A percentile compares a stretch with the other conserved stretches of the same genome.
phyloP scores from a whole-genome alignment of 2,329 filamentous ascomycete genomes.

The Aspergillus niger region DNA sequence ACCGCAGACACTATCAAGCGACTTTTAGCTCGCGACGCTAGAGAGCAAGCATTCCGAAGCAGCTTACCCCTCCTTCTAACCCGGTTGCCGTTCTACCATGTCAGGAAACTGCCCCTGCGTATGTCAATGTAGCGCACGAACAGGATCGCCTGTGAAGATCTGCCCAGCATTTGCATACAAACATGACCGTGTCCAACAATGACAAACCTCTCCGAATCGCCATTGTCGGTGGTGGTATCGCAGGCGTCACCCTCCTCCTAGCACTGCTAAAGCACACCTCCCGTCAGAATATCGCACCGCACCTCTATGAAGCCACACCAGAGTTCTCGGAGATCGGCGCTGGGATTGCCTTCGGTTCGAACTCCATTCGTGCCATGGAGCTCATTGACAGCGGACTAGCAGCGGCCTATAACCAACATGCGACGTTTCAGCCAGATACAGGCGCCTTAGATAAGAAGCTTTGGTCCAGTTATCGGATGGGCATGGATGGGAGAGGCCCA shows the following conservation, averaged over 20 bases:
- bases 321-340: conserved; percentile 6
- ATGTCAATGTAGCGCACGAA: background rate
- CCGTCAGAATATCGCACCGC: background rate
- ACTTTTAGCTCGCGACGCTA: too few species aligned
- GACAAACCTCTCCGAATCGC: conserved; percentile 4
- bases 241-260: background rate
- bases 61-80: too few species aligned
- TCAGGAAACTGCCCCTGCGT: too few species aligned
- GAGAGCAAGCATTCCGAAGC: too few species aligned
- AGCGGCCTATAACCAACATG: conserved; percentile 2
- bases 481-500: background rate
- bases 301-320: conserved; percentile 1
- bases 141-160: background rate
- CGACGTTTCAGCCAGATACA: background rate
- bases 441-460: background rate
- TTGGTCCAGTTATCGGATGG: conserved; percentile 8
- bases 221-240: conserved; percentile 12
- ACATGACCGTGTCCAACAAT: background rate
- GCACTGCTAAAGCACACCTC: conserved; percentile 3
- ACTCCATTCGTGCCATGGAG: conserved; percentile 4
- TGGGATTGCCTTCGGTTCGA: conserved; percentile 2
- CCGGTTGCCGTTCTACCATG: too few species aligned
- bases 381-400: background rate
- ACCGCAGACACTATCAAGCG: too few species aligned
- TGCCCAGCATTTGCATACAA: background rate